phyloP scores from a whole-genome alignment of 73 alveolate genomes.

The Stentor roeselii region DNA sequence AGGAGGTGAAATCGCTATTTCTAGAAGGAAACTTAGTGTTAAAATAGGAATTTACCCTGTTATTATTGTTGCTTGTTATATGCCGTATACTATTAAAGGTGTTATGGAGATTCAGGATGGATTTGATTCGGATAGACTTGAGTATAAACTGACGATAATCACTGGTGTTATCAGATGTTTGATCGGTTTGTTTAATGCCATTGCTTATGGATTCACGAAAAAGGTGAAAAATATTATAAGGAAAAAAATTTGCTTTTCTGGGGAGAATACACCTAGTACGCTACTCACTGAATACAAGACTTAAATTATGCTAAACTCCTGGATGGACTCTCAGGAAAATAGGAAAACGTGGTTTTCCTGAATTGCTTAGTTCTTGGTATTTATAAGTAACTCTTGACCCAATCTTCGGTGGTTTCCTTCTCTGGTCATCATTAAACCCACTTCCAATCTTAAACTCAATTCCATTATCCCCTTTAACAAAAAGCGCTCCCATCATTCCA shows the following conservation, averaged over 20 bases:
- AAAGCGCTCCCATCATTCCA: conserved; percentile 65
- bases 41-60: neutral
- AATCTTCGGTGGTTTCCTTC: conserved; percentile 79
- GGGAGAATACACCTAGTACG: too few relatives aligned
- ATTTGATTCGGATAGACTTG: neutral
- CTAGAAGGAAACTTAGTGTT: neutral
- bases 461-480: conserved; percentile 51
- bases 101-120: neutral
- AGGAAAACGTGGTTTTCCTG: conserved; percentile 77
- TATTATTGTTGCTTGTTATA: neutral
- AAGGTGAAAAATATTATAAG: neutral
- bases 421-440: conserved; percentile 70
- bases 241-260: too few relatives aligned
- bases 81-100: neutral
- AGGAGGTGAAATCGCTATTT: neutral
- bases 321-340: neutral
- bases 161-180: neutral
- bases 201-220: conserved; percentile 8
- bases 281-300: too few relatives aligned
- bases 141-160: neutral
- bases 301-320: too few relatives aligned
- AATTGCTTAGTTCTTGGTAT: conserved; percentile 61
- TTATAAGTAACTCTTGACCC: conserved; percentile 74
- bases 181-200: neutral
- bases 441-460: conserved; percentile 70